Conservation (phyloP, 768 basidiomycete species). For the Collybiopsis luxurians region DNA sequence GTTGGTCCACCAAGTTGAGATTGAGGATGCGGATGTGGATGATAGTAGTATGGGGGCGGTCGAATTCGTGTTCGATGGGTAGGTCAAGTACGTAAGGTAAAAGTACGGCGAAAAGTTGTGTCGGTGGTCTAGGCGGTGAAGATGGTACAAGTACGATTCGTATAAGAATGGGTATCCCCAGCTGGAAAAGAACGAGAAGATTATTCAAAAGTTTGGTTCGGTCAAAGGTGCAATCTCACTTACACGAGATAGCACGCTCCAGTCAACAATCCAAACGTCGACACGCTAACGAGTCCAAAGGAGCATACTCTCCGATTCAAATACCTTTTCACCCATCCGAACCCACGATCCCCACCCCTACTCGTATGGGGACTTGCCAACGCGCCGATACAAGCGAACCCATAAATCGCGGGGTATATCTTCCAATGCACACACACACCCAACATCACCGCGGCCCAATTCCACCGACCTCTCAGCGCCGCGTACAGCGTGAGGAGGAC, state of each 20-base stretch:
- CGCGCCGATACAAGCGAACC: constrained; percentile 67
- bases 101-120: constrained; percentile 99
- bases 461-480: constrained; percentile 58
- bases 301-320: neutral
- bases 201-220: constrained; percentile 2
- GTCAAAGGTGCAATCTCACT: constrained; percentile 26
- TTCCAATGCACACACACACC: constrained; percentile 95
- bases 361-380: constrained; percentile 35
- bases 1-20: constrained; percentile 31
- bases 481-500: constrained; percentile 69
- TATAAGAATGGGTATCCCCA: constrained; percentile 94
- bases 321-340: neutral
- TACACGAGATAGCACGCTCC: constrained; percentile 72
- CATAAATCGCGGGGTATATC: constrained; percentile 94
- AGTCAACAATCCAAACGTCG: constrained; percentile 64
- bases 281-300: constrained; percentile 69
- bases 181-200: constrained; percentile 40
- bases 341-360: constrained; percentile 23
- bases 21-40: constrained; percentile 9
- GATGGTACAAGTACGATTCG: constrained; percentile 92
- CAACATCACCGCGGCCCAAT: constrained; percentile 64
- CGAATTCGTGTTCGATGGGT: constrained; percentile 37
- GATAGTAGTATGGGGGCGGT: constrained; percentile 8
- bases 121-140: constrained; percentile 88
- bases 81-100: constrained; percentile 89